Conservation (phyloP, 345 rosid genomes). For the Excoecaria cochinchinensis region DNA sequence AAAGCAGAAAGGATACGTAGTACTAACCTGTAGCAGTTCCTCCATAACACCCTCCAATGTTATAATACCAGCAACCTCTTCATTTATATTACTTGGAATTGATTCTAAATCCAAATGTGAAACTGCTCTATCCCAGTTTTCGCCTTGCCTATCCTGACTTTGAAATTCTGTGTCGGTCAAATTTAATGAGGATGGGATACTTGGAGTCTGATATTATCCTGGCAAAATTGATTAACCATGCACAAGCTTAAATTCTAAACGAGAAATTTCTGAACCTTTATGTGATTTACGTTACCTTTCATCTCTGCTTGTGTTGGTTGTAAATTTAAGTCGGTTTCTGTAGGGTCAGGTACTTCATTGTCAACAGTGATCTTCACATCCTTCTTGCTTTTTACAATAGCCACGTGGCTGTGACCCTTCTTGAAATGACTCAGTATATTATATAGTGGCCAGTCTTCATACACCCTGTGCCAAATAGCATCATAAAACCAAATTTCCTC, state of each 20-base stretch:
- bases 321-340: background rate
- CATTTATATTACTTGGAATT: constrained; percentile 3
- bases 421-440: constrained; percentile 49
- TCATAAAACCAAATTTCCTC: too few relatives aligned
- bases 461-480: constrained; percentile 5
- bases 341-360: background rate
- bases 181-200: too few relatives aligned
- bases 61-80: constrained; percentile 17
- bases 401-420: constrained; percentile 82
- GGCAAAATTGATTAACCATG: background rate
- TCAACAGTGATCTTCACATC: constrained; percentile 1
- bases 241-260: background rate
- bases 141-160: background rate
- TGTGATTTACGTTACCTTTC: background rate
- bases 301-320: constrained; percentile 3
- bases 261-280: background rate
- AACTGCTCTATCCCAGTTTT: background rate
- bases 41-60: constrained; percentile 29
- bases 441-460: constrained; percentile 15
- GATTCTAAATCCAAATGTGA: constrained; percentile 1
- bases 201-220: background rate
- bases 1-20: background rate
- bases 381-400: constrained; percentile 30
- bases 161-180: background rate
- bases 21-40: constrained; percentile 20